A percentile compares a stretch with the other conserved stretches of the same genome.
These are phyloP conservation scores for Fusarium nanum DNA, from an alignment of 2,329 filamentous ascomycete species.

Conservation along the genomic window DNA sequence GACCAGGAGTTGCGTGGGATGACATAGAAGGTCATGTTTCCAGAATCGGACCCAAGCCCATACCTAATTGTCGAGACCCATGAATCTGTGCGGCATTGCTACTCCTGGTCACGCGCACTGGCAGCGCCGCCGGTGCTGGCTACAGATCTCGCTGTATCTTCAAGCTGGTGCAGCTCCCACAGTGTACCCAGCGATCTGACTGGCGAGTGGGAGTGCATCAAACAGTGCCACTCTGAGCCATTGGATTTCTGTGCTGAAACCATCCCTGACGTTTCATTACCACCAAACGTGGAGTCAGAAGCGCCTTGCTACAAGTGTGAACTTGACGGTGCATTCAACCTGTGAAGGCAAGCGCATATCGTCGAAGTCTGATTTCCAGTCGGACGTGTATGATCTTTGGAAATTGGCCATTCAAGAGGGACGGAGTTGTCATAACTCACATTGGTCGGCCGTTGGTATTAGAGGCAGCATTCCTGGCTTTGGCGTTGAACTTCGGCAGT, in stretches of 20 bases:
- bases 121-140: constrained; percentile 17
- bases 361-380: constrained; percentile 2
- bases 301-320: background rate
- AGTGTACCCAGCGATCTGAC: constrained; percentile 26
- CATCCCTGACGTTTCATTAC: background rate
- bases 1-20: constrained; percentile 60
- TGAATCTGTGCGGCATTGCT: constrained; percentile 40
- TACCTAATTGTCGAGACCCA: constrained; percentile 51
- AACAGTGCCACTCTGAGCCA: constrained; percentile 8
- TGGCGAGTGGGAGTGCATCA: constrained; percentile 38
- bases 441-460: constrained; percentile 3
- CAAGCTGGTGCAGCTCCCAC: constrained; percentile 11
- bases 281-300: background rate
- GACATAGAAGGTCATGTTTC: constrained; percentile 59
- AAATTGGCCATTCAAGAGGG: background rate
- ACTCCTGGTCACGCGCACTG: constrained; percentile 4
- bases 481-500: constrained; percentile 26
- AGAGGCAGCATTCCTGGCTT: constrained; percentile 2
- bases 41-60: constrained; percentile 46
- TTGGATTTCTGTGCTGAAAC: background rate
- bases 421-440: background rate
- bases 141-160: constrained; percentile 1
- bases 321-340: background rate
- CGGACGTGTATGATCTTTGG: background rate
- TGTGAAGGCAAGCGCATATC: constrained; percentile 2